Evolutionary conservation across 169 alveolate species (phyloP), one percentile per base, ranked within the genome.

Genomic region (Prorocentrum cordatum): DNA sequence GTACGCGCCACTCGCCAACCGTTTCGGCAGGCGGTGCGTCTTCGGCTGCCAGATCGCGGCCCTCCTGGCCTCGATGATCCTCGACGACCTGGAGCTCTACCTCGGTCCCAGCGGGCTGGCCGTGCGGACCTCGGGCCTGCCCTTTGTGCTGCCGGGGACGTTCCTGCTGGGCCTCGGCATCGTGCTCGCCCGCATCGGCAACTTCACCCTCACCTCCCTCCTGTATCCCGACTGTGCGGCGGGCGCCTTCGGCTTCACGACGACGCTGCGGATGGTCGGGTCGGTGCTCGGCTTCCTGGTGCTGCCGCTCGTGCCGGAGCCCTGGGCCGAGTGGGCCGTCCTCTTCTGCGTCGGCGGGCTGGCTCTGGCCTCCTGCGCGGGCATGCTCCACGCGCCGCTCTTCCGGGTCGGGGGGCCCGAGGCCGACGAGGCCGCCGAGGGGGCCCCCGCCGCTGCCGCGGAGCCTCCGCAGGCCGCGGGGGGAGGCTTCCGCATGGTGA

Each of bases 1-100:
- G 29, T 70, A 70, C 33, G 82, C 82, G 6, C 82, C 82, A 2
- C 4, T 70, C 42, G 82, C 82, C 3, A 50, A 70, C n/a, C 82
- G 82, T 14, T 38, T 24, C 14, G 82, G 82, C 35, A 70, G 82
- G 82, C 32, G 68, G 68, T 59, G 7, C 38, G 38, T 22, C 10
- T 26, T 1, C 32, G n/a, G 5, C 35, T 59, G 35, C 38, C 35
- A 9, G 68, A 59, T 31, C 68, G n/a, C 38, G 68, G 27, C 38
- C 62, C 22, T 7, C n/a, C n/a, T 1, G 26, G 12, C 10, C 12
- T 22, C 64, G 24, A 1, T 6, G 9, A 12, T 9, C 29, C 2
- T 50, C 64, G 26, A 50, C 64, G 7, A 50, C 2, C 5, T 6
- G 6, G 18, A 4, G 0, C 64, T 0, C 6, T 2, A 29, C 0